Conservation (phyloP, 345 rosid species). For the Lumnitzera littorea region DNA sequence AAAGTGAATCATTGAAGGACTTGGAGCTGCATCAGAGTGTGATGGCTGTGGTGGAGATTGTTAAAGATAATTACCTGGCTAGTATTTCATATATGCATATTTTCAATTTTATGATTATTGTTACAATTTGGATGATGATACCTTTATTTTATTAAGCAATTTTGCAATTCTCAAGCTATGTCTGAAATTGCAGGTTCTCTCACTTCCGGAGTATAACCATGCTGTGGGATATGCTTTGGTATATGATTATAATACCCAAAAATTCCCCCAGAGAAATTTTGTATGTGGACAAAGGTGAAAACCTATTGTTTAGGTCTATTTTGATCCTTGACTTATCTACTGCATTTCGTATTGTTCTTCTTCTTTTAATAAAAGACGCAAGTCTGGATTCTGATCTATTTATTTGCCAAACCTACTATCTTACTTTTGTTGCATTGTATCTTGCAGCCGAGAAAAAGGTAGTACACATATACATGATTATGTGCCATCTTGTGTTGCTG, state of each 20-base stretch:
- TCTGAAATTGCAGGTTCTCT: constrained; percentile 56
- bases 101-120: constrained; percentile 1
- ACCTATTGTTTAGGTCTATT: constrained; percentile 1
- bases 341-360: background rate
- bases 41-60: constrained; percentile 81
- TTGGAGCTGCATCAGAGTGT: constrained; percentile 72
- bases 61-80: constrained; percentile 93
- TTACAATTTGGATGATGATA: too few relatives aligned
- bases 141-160: too few relatives aligned
- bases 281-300: constrained; percentile 69
- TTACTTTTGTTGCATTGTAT: too few relatives aligned
- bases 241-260: constrained; percentile 85
- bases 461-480: too few relatives aligned
- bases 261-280: constrained; percentile 52
- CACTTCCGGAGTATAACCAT: constrained; percentile 65
- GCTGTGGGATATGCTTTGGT: constrained; percentile 77
- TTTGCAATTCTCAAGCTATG: too few relatives aligned
- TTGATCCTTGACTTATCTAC: constrained; percentile 1
- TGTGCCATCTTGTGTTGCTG: too few relatives aligned
- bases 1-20: constrained; percentile 49
- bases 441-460: too few relatives aligned
- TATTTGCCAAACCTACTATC: too few relatives aligned
- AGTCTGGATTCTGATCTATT: background rate
- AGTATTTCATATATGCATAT: constrained; percentile 18
- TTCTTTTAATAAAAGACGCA: background rate